phyloP scores from a whole-genome alignment of 495 filamentous ascomycete genomes.

The Neurospora sp. region DNA sequence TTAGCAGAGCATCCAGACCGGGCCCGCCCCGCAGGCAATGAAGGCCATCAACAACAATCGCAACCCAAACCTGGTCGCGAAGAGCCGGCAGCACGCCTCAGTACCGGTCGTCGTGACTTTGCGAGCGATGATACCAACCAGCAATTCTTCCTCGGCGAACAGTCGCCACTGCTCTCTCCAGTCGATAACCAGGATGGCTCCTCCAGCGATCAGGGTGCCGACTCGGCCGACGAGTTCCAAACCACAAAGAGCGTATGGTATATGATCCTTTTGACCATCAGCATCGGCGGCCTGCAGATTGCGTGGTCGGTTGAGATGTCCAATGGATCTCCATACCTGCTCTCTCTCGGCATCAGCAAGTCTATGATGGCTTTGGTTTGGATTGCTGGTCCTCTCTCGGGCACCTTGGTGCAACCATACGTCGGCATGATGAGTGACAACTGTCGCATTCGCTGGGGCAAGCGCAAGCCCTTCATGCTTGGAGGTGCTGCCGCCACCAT shows the following conservation, averaged over 20 bases:
- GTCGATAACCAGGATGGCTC: slow-evolving; percentile 30
- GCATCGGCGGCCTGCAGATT: slow-evolving; percentile 79
- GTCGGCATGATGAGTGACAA: slow-evolving; percentile 86
- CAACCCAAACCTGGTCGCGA: not conserved
- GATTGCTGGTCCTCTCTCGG: slow-evolving; percentile 85
- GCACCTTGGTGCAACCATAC: slow-evolving; percentile 85
- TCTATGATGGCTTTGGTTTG: slow-evolving; percentile 87
- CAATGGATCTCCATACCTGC: slow-evolving; percentile 61
- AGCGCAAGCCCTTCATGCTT: slow-evolving; percentile 82
- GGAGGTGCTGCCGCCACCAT: slow-evolving; percentile 64
- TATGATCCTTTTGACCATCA: slow-evolving; percentile 71
- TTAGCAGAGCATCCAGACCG: slow-evolving; percentile 18
- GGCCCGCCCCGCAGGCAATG: slow-evolving; percentile 19
- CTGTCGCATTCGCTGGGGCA: slow-evolving; percentile 70
- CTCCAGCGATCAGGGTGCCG: slow-evolving; percentile 22
- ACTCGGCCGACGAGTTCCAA: slow-evolving; percentile 35
- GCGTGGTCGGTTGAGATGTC: slow-evolving; percentile 92
- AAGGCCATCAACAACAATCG: slow-evolving; percentile 2
- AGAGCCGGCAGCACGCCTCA: not conserved
- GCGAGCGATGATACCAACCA: not conserved
- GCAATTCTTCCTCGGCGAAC: slow-evolving; percentile 34
- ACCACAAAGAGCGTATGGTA: slow-evolving; percentile 72
- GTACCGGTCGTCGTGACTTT: not conserved
- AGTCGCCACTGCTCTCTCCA: slow-evolving; percentile 49
- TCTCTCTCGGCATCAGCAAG: slow-evolving; percentile 82